These are phyloP conservation scores for Lactarius deliciosus DNA, from an alignment of 768 basidiomycete species.

Conservation along the genomic window DNA sequence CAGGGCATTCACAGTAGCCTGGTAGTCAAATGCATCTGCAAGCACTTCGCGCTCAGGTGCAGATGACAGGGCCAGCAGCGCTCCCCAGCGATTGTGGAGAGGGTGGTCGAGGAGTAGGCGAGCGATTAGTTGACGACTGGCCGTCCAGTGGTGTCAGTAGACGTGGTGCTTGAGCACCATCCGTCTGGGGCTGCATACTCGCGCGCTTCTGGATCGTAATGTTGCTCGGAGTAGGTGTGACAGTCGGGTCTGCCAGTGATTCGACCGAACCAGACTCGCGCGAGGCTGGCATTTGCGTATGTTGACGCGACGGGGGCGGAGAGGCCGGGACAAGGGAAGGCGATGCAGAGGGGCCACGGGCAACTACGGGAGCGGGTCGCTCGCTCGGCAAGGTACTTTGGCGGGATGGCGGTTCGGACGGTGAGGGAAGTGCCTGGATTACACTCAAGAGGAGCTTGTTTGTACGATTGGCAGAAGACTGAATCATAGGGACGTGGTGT, in stretches of 20 bases:
- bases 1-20: slow-evolving; percentile 87
- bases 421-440: slow-evolving; percentile 81
- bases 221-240: slow-evolving; percentile 27
- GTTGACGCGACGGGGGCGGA: slow-evolving; percentile 49
- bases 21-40: slow-evolving; percentile 84
- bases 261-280: slow-evolving; percentile 54
- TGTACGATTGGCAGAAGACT: slow-evolving; percentile 79
- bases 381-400: slow-evolving; percentile 33
- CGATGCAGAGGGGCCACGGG: slow-evolving; percentile 47
- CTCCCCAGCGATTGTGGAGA: slow-evolving; percentile 27
- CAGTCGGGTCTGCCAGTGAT: slow-evolving; percentile 37
- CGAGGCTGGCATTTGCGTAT: slow-evolving; percentile 38
- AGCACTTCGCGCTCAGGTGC: slow-evolving; percentile 42
- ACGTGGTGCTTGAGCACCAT: slow-evolving; percentile 3
- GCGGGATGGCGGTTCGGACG: slow-evolving; percentile 48
- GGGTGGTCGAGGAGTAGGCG: slow-evolving; percentile 33
- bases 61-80: slow-evolving; percentile 33
- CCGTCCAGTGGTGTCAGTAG: slow-evolving; percentile 18
- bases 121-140: slow-evolving; percentile 32
- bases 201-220: slow-evolving; percentile 31
- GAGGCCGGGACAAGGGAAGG: slow-evolving; percentile 51
- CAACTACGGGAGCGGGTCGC: slow-evolving; percentile 32
- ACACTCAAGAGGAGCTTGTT: slow-evolving; percentile 84
- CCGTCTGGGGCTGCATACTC: slow-evolving; percentile 15
- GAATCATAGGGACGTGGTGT: slow-evolving; percentile 86